Conservation (phyloP, 139 green algal genomes). For the Micractinium sp. region DNA sequence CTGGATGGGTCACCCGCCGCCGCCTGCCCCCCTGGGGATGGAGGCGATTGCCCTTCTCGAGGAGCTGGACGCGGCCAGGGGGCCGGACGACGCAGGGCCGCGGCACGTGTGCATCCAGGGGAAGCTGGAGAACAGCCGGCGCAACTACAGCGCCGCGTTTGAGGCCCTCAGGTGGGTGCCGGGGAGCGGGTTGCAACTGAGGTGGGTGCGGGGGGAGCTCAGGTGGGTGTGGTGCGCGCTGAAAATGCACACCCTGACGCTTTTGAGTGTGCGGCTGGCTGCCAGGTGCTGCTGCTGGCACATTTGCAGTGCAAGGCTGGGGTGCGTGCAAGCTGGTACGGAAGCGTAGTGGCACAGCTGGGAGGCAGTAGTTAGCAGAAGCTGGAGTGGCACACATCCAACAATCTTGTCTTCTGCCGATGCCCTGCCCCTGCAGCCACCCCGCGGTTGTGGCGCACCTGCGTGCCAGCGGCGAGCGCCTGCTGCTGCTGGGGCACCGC, state of each 20-base stretch:
- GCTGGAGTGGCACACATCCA: no score
- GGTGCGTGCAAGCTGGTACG: no score
- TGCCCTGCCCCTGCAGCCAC: conserved; percentile 8
- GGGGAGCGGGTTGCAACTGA: not conserved
- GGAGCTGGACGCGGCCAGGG: not conserved
- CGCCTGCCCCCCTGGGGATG: not conserved
- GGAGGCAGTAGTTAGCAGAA: no score
- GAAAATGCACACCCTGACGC: no score
- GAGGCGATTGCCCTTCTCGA: conserved; percentile 7
- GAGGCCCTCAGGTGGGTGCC: conserved; percentile 11
- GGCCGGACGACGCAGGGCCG: no score
- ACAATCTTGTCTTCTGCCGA: not conserved
- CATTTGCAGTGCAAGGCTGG: no score
- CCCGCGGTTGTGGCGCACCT: conserved; percentile 18
- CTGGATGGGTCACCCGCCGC: not conserved
- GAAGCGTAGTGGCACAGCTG: no score
- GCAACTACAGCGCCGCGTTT: conserved; percentile 23
- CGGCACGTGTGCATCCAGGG: conserved; percentile 30
- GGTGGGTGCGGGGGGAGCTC: no score
- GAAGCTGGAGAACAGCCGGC: conserved; percentile 35
- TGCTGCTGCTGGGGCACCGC: conserved; percentile 32
- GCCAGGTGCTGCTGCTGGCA: no score
- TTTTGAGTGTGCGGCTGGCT: no score
- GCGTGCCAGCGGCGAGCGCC: conserved; percentile 21
- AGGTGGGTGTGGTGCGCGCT: no score